Evolutionary conservation across 306 rosid species (phyloP).

Genomic region (Calophaca sinica): DNA sequence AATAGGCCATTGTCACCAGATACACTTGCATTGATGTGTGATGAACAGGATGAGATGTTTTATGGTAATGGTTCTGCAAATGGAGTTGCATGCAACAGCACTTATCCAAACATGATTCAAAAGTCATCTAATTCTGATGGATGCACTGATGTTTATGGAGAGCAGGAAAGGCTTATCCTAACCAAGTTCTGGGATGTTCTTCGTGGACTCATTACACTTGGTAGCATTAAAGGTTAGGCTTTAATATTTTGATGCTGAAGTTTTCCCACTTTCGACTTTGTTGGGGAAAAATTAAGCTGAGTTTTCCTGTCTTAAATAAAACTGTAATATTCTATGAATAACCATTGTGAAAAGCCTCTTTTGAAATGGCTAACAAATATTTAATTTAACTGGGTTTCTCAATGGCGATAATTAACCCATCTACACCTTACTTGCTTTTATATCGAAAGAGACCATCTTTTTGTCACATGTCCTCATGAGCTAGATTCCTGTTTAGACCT

Average conservation of each 20-base stretch:
- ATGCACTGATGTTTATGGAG: conserved; percentile 54
- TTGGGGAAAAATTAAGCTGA: conserved; percentile 19
- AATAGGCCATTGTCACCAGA: conserved; percentile 71
- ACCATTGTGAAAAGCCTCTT: conserved; percentile 31
- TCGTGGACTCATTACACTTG: conserved; percentile 60
- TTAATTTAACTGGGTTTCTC: conserved; percentile 23
- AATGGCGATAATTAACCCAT: conserved; percentile 4
- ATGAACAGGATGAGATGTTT: conserved; percentile 66
- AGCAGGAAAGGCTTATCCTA: conserved; percentile 72
- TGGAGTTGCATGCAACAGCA: conserved; percentile 35
- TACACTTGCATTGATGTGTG: conserved; percentile 81
- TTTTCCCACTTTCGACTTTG: conserved; percentile 13
- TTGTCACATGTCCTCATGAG: conserved; percentile 22
- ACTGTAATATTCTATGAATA: conserved; percentile 27
- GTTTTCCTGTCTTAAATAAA: conserved; percentile 23
- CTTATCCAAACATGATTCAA: conserved; percentile 47
- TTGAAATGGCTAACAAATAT: conserved; percentile 7
- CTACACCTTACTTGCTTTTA: neutral
- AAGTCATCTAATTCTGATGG: conserved; percentile 54
- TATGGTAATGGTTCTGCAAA: conserved; percentile 52
- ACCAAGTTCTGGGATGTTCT: conserved; percentile 69
- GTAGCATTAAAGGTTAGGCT: conserved; percentile 69
- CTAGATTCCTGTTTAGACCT: neutral
- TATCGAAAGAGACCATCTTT: neutral
- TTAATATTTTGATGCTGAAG: conserved; percentile 21